A percentile compares a stretch with the other conserved stretches of the same genome.
These are phyloP conservation scores for Apiospora rasikravindrae DNA, from an alignment of 2,329 filamentous ascomycete genomes.

Conservation along the genomic window DNA sequence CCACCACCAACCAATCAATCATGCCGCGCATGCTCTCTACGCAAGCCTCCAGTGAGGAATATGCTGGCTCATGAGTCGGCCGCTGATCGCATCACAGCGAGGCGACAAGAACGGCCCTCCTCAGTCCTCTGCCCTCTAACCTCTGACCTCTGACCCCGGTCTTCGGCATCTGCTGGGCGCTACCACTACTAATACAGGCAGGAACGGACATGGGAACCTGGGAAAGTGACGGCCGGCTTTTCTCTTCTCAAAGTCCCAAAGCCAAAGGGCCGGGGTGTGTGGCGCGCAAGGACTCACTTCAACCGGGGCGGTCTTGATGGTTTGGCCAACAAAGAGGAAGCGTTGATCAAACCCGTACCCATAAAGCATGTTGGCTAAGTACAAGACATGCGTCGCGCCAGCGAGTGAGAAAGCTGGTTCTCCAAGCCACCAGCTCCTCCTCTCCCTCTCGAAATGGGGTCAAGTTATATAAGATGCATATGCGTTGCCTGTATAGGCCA, in stretches of 20 bases:
- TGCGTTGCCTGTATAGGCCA: constrained; percentile 9
- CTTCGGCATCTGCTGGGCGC: background rate
- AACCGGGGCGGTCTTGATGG: background rate
- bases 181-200: background rate
- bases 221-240: background rate
- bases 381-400: background rate
- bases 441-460: background rate
- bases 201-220: background rate
- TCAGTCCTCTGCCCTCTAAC: too few species aligned
- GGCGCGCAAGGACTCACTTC: background rate
- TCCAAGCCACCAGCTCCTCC: background rate
- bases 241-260: background rate
- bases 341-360: background rate
- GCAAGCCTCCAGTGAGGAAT: background rate
- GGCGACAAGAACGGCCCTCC: background rate
- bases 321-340: background rate
- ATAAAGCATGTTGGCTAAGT: background rate
- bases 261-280: background rate
- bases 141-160: too few species aligned
- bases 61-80: background rate
- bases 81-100: background rate
- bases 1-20: background rate
- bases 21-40: background rate
- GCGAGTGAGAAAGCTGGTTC: background rate
- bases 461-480: constrained; percentile 4